Conservation (phyloP, 169 alveolate genomes). For the Cryptosporidium baileyi region DNA sequence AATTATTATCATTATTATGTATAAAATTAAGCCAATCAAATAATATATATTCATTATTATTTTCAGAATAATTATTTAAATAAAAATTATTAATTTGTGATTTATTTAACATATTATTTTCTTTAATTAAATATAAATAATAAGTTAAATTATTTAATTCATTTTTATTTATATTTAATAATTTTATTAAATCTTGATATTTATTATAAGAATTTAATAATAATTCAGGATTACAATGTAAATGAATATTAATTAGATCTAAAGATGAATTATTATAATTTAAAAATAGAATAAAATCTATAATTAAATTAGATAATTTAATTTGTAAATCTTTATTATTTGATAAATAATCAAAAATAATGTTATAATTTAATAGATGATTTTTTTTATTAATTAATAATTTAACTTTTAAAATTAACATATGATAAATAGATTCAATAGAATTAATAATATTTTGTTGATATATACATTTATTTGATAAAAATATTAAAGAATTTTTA, state of each 20-base stretch:
- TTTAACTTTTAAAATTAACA: not conserved
- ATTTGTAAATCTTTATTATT: not conserved
- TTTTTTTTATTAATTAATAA: not conserved
- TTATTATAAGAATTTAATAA: not conserved
- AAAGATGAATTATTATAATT: not conserved
- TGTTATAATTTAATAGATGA: not conserved
- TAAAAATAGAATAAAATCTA: conserved; percentile 1
- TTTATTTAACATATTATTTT: not conserved
- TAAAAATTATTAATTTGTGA: not conserved
- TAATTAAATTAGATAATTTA: not conserved
- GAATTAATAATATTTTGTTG: conserved; percentile 6
- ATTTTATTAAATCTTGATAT: not conserved
- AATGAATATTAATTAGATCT: not conserved
- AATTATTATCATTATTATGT: not conserved
- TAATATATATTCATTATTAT: not conserved
- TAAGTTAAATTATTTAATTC: not conserved
- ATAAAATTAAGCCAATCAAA: not conserved
- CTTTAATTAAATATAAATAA: no score
- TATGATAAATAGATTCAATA: not conserved
- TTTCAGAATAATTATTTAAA: not conserved
- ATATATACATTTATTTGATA: conserved; percentile 21
- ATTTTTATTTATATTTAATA: not conserved
- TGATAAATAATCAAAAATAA: not conserved
- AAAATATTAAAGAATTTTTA: conserved; percentile 4
- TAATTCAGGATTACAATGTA: not conserved